Conservation (phyloP, 1,139 yeast species). For the Blastobotrys apis region DNA sequence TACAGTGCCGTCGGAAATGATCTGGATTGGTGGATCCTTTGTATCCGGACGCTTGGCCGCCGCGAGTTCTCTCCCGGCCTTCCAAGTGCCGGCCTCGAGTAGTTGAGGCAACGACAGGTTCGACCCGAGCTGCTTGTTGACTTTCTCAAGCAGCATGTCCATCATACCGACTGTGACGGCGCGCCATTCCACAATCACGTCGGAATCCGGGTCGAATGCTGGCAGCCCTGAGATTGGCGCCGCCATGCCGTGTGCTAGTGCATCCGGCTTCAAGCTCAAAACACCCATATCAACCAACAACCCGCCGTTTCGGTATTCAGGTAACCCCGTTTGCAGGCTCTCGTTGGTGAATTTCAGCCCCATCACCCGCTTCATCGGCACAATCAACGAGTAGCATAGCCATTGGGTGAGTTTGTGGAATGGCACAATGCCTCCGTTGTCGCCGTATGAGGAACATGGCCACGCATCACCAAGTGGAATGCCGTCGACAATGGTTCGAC, state of each 20-base stretch:
- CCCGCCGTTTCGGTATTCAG: slow-evolving; percentile 63
- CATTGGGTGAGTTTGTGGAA: slow-evolving; percentile 62
- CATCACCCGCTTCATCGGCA: slow-evolving; percentile 44
- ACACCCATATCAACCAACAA: slow-evolving; percentile 52
- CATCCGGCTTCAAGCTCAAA: slow-evolving; percentile 42
- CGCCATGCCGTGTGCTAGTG: slow-evolving; percentile 23
- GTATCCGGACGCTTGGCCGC: slow-evolving; percentile 43
- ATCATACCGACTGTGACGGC: slow-evolving; percentile 52
- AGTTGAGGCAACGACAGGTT: slow-evolving; percentile 48
- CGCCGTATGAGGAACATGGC: slow-evolving; percentile 39
- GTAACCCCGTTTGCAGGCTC: slow-evolving; percentile 51
- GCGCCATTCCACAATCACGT: slow-evolving; percentile 62
- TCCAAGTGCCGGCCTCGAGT: slow-evolving; percentile 64
- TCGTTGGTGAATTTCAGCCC: slow-evolving; percentile 44
- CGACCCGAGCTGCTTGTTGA: slow-evolving; percentile 40
- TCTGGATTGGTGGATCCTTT: slow-evolving; percentile 56
- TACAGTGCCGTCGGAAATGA: slow-evolving; percentile 56
- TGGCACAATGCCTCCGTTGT: slow-evolving; percentile 41
- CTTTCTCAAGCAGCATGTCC: slow-evolving; percentile 46
- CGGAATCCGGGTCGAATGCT: slow-evolving; percentile 48
- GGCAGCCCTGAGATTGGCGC: slow-evolving; percentile 41
- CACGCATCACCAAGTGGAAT: slow-evolving; percentile 56
- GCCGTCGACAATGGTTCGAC: slow-evolving; percentile 47
- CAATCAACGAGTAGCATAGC: slow-evolving; percentile 54
- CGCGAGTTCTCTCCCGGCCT: slow-evolving; percentile 56